Percentiles rank a stretch among this genome's conserved stretches.
phyloP scores from a whole-genome alignment of 306 rosid species.

The Trichosanthes cucumerina region DNA sequence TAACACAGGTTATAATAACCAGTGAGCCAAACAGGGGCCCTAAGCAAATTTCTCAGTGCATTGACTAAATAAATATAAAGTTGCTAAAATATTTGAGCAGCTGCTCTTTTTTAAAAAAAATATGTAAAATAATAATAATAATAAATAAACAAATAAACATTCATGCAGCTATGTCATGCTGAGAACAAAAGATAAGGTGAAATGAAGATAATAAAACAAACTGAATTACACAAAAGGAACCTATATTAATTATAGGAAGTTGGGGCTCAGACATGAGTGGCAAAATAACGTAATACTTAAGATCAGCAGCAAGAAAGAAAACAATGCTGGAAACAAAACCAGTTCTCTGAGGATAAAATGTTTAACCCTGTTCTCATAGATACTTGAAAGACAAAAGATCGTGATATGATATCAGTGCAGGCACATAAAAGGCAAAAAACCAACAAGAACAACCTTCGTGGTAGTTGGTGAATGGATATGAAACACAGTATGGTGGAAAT shows the following conservation, averaged over 20 bases:
- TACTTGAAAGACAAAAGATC: neutral
- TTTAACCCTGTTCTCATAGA: neutral
- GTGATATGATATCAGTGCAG: neutral
- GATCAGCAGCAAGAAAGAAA: slow-evolving; percentile 1
- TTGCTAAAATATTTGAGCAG: neutral
- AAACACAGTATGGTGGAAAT: slow-evolving; percentile 97
- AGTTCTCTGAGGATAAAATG: neutral
- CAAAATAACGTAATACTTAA: neutral
- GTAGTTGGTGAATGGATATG: slow-evolving; percentile 91
- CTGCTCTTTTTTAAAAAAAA: neutral
- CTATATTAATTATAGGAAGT: neutral
- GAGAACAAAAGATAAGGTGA: neutral
- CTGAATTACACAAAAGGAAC: neutral
- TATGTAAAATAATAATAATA: no score
- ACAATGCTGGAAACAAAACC: neutral
- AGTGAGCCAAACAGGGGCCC: no score
- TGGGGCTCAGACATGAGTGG: neutral
- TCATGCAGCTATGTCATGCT: neutral
- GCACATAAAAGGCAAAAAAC: neutral
- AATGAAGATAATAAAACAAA: neutral
- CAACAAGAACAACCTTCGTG: slow-evolving; percentile 54
- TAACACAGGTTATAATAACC: no score
- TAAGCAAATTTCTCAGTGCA: neutral
- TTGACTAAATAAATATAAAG: neutral
- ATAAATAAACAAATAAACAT: neutral